Conservation (phyloP, 2,329 filamentous ascomycete genomes). For the Dactylellina drechsleri region DNA sequence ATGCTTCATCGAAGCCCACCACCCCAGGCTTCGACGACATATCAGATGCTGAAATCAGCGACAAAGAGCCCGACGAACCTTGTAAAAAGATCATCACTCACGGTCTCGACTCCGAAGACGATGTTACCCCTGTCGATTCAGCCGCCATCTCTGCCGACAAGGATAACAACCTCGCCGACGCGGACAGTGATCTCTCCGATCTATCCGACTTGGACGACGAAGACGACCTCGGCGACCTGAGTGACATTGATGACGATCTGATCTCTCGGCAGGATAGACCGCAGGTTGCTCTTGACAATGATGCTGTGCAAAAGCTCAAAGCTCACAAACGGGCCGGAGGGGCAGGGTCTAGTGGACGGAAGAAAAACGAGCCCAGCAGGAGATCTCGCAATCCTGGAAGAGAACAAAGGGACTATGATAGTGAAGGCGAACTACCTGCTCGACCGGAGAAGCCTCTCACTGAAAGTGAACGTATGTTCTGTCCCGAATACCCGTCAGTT, state of each 20-base stretch:
- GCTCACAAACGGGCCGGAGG: conserved; percentile 36
- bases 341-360: conserved; percentile 74
- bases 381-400: conserved; percentile 61
- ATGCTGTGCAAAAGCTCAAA: conserved; percentile 37
- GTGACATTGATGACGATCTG: conserved; percentile 34
- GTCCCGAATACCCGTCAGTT: background rate
- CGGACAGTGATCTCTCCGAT: conserved; percentile 76
- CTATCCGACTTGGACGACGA: conserved; percentile 73
- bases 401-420: conserved; percentile 15
- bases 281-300: conserved; percentile 33
- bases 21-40: conserved; percentile 27
- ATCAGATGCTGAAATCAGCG: conserved; percentile 45
- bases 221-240: conserved; percentile 65
- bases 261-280: conserved; percentile 12
- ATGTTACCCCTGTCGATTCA: conserved; percentile 57
- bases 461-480: conserved; percentile 30
- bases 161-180: conserved; percentile 74
- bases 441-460: conserved; percentile 22
- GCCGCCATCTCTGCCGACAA: conserved; percentile 63
- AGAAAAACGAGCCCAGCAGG: conserved; percentile 70
- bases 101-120: conserved; percentile 31
- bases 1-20: conserved; percentile 28
- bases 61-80: conserved; percentile 41
- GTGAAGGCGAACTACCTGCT: conserved; percentile 16
- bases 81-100: conserved; percentile 31